Base-by-base conservation (phyloP, 148 eudicot genomes). In the Simmondsia chinensis region DNA sequence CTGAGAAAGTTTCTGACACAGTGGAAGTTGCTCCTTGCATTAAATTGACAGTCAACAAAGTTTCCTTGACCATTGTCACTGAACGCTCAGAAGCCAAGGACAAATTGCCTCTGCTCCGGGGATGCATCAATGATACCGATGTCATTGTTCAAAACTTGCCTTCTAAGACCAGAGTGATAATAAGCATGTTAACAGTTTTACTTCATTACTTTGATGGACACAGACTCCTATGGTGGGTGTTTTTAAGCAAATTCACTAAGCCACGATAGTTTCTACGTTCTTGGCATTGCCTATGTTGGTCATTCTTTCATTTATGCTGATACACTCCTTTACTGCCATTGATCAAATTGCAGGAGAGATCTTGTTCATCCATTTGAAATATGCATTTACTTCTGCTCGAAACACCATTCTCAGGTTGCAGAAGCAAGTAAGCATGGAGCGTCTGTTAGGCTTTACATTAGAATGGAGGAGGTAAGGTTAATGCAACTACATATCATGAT, bases 71-170 rank as follows among this genome's bases (percentile, higher is more conserved):
- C 36, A 71, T 89, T 48, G 80, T 76, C 46, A 72, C 81, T 54
- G 93, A 89, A 61, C 72, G 78, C 57, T 71, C 78, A 29, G 79
- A 73, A 64, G 64, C 73, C 35, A 66, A 47, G 46, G 87, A 73
- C 44, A 78, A 66, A 61, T 66, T 81, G 28, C 82, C 93, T 30
- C 76, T 89, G 39, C 77, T 89, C 38, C 84, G 76, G 61, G 87
- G 79, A 60, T 63, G 74, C 37, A 65, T 81, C 39, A 46, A 62
- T 45, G 52, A 45, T 42, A 57, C 52, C 60, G 74, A 84, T 52
- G 67, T 85, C 47, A 58, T 63, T 22, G 15, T 86, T 46, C 99
- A 91, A 64, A 53, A 82, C 26, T 57, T 71, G 33, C 51, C 68
- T 46, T 37, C 60, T 40, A 91, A 85, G 64, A 60, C 43, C 12